Percentiles rank a stretch among this genome's conserved stretches.
phyloP scores from a whole-genome alignment of 495 filamentous ascomycete species.

The Aspergillus bertholletiae region DNA sequence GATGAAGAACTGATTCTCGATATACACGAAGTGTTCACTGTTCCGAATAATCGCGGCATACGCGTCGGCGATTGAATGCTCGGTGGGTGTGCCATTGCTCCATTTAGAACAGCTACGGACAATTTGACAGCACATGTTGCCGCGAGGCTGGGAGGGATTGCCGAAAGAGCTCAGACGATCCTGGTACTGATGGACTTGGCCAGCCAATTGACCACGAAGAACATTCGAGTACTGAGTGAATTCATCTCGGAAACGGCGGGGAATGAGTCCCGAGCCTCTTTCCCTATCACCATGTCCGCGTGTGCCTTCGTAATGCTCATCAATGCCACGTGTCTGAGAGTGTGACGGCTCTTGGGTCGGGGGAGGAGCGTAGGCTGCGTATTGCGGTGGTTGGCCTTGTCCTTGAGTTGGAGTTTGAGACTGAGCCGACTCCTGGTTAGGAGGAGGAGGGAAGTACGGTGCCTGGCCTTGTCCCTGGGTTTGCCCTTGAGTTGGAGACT shows the following conservation, averaged over 20 bases:
- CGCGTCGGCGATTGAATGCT: slow-evolving; percentile 88
- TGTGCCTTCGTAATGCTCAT: slow-evolving; percentile 27
- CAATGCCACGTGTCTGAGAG: slow-evolving; percentile 36
- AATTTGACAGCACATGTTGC: slow-evolving; percentile 62
- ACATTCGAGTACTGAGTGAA: slow-evolving; percentile 31
- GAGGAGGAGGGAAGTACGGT: slow-evolving; percentile 27
- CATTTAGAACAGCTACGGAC: slow-evolving; percentile 69
- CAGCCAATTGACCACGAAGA: slow-evolving; percentile 43
- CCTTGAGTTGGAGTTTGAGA: too few species aligned
- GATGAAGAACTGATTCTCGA: slow-evolving; percentile 99
- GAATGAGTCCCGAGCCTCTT: slow-evolving; percentile 22
- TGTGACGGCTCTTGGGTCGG: slow-evolving; percentile 30
- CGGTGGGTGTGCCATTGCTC: slow-evolving; percentile 63
- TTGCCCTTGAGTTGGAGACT: slow-evolving; percentile 16
- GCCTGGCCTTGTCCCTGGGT: slow-evolving; percentile 10
- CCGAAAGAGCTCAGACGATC: slow-evolving; percentile 29
- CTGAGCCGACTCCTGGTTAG: too few species aligned
- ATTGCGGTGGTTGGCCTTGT: slow-evolving; percentile 19
- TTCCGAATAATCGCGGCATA: slow-evolving; percentile 80
- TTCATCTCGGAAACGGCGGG: slow-evolving; percentile 33
- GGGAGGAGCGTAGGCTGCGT: slow-evolving; percentile 31
- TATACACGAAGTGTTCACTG: slow-evolving; percentile 84
- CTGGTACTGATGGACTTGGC: slow-evolving; percentile 48
- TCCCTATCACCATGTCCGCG: slow-evolving; percentile 26
- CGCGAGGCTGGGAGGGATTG: slow-evolving; percentile 29